These are phyloP conservation scores for Cystobasidium ongulense DNA, from an alignment of 768 basidiomycete genomes.

Conservation along the genomic window DNA sequence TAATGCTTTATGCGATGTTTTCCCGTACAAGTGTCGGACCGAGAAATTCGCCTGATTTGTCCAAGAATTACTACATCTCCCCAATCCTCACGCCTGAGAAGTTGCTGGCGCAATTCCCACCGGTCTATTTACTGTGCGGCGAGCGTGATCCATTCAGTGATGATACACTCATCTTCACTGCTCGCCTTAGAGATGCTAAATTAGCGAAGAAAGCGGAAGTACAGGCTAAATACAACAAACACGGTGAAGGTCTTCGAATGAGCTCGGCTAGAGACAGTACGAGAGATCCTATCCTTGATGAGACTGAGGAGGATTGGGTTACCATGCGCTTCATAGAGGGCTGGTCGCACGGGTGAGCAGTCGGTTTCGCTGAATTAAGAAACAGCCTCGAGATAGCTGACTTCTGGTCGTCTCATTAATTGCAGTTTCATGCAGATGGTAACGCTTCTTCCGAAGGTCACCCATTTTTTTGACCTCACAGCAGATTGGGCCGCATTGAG, in stretches of 20 bases:
- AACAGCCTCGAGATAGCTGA: not conserved
- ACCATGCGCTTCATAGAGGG: slow-evolving; percentile 61
- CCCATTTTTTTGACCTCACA: slow-evolving; percentile 66
- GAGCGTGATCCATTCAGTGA: slow-evolving; percentile 95
- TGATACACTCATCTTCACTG: slow-evolving; percentile 93
- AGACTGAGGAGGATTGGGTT: slow-evolving; percentile 90
- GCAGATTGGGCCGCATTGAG: slow-evolving; percentile 84
- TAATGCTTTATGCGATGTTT: too few species aligned
- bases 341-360: slow-evolving; percentile 84
- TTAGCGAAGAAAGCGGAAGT: slow-evolving; percentile 68
- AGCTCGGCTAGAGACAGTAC: not conserved
- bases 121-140: slow-evolving; percentile 57
- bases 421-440: slow-evolving; percentile 66
- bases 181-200: slow-evolving; percentile 89
- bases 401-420: too few species aligned
- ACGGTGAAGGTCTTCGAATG: slow-evolving; percentile 38
- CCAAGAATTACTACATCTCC: slow-evolving; percentile 89
- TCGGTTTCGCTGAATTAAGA: not conserved
- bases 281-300: slow-evolving; percentile 47
- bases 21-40: slow-evolving; percentile 68
- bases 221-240: slow-evolving; percentile 57
- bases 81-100: slow-evolving; percentile 78
- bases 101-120: slow-evolving; percentile 85
- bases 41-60: slow-evolving; percentile 84
- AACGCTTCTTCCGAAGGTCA: slow-evolving; percentile 69